Percentiles rank a stretch among this genome's conserved stretches.
Conservation (phyloP, 805 yeast genomes). For the Metschnikowia gelsemii region DNA sequence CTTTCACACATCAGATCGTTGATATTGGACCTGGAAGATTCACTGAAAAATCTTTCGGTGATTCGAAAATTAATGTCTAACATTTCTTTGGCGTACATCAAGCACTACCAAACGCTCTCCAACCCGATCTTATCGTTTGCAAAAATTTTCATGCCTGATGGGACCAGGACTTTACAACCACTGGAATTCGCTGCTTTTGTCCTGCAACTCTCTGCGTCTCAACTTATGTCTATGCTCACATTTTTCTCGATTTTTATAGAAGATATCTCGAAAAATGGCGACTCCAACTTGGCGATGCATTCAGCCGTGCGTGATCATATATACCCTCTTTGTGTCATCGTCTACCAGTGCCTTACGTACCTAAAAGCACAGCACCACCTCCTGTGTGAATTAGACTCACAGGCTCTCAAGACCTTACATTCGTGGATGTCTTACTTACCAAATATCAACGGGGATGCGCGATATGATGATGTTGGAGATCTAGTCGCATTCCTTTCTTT, state of each 20-base stretch:
- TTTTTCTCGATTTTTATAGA: slow-evolving; percentile 52
- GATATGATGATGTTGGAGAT: slow-evolving; percentile 25
- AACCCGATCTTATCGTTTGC: slow-evolving; percentile 34
- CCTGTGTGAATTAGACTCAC: slow-evolving; percentile 13
- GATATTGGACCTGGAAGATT: slow-evolving; percentile 1
- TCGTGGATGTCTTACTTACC: slow-evolving; percentile 42
- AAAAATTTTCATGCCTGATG: slow-evolving; percentile 2
- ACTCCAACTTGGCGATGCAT: slow-evolving; percentile 33
- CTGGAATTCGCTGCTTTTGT: slow-evolving; percentile 3
- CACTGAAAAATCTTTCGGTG: slow-evolving; percentile 33
- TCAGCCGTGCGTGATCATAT: slow-evolving; percentile 34
- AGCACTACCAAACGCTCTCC: slow-evolving; percentile 37
- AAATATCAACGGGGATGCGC: slow-evolving; percentile 30
- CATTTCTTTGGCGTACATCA: slow-evolving; percentile 48
- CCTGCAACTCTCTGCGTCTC: slow-evolving; percentile 4
- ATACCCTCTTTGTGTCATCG: slow-evolving; percentile 25
- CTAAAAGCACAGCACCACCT: slow-evolving; percentile 9
- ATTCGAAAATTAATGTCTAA: slow-evolving; percentile 58
- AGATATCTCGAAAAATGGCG: slow-evolving; percentile 44
- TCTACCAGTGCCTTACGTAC: slow-evolving; percentile 22
- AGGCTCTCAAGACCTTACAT: slow-evolving; percentile 28
- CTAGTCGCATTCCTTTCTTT: slow-evolving; percentile 22
- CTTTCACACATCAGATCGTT: slow-evolving; percentile 8
- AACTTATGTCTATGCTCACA: slow-evolving; percentile 18
- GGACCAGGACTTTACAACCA: not conserved